Conservation (phyloP, 805 yeast genomes). For the Sungouiozyma ichnusensis region DNA sequence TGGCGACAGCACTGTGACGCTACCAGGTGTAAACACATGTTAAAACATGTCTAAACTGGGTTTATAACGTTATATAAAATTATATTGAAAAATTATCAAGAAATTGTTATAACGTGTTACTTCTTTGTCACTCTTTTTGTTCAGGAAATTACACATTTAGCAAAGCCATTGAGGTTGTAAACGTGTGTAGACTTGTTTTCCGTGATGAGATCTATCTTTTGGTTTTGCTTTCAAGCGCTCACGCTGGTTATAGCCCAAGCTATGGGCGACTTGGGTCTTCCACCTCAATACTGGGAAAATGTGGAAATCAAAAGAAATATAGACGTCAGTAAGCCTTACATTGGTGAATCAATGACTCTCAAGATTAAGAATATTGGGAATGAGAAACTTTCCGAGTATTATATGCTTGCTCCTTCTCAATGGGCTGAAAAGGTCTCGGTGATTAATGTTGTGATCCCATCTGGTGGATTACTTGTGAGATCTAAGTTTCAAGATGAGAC, state of each 20-base stretch:
- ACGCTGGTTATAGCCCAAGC: slow-evolving; percentile 4
- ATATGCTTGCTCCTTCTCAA: slow-evolving; percentile 45
- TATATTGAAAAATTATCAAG: no score
- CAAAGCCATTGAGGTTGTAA: neutral
- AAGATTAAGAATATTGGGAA: slow-evolving; percentile 48
- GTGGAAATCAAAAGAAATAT: slow-evolving; percentile 42
- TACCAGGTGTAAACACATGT: no score
- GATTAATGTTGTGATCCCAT: slow-evolving; percentile 32
- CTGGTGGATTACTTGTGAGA: slow-evolving; percentile 17
- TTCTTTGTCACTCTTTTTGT: no score
- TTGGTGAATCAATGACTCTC: slow-evolving; percentile 49
- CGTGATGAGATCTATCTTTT: slow-evolving; percentile 1
- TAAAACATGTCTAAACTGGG: no score
- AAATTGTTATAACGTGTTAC: no score
- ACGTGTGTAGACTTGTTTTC: neutral
- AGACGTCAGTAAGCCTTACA: slow-evolving; percentile 58
- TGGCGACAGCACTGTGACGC: no score
- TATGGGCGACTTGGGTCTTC: slow-evolving; percentile 3
- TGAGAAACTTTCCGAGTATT: slow-evolving; percentile 46
- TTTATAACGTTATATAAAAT: no score
- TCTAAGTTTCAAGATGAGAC: slow-evolving; percentile 21
- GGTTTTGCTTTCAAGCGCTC: slow-evolving; percentile 4
- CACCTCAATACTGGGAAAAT: slow-evolving; percentile 39
- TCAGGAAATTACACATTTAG: no score
- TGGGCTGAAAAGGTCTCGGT: slow-evolving; percentile 34